phyloP scores from a whole-genome alignment of 2,329 filamentous ascomycete genomes.

The Botrytis elliptica region DNA sequence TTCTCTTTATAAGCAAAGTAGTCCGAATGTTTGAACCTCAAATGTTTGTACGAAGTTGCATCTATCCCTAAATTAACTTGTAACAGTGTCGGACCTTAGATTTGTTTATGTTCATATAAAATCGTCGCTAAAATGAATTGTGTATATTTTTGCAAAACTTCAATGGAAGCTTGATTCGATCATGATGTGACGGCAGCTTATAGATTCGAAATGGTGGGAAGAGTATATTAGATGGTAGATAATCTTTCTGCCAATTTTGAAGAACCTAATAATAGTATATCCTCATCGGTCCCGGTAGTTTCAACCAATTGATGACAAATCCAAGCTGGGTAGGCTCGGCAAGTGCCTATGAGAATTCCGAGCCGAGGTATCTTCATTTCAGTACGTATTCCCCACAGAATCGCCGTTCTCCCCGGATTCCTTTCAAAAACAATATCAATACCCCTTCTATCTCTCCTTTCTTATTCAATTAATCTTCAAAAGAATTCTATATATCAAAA shows the following conservation, averaged over 20 bases:
- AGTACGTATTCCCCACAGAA: background rate
- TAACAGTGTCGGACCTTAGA: background rate
- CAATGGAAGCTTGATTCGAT: background rate
- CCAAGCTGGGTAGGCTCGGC: background rate
- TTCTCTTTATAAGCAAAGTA: background rate
- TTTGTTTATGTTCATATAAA: background rate
- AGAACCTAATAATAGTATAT: background rate
- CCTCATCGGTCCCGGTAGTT: background rate
- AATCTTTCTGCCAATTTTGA: background rate
- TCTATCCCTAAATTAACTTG: background rate
- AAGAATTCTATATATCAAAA: background rate
- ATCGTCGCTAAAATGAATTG: background rate
- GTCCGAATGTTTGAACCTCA: background rate
- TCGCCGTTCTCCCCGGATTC: constrained; percentile 3
- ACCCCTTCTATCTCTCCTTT: background rate
- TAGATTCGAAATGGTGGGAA: too few relatives aligned
- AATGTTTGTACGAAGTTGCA: background rate
- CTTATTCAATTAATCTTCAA: background rate
- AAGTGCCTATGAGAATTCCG: background rate
- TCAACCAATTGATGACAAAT: background rate
- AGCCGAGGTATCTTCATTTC: constrained; percentile 14
- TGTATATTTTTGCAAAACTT: background rate
- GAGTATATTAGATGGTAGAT: background rate
- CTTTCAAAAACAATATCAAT: constrained; percentile 13
- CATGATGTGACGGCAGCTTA: too few relatives aligned